Evolutionary conservation across 331 rosid genomes (phyloP).

Genomic region (Rhamnella rubrinervis): DNA sequence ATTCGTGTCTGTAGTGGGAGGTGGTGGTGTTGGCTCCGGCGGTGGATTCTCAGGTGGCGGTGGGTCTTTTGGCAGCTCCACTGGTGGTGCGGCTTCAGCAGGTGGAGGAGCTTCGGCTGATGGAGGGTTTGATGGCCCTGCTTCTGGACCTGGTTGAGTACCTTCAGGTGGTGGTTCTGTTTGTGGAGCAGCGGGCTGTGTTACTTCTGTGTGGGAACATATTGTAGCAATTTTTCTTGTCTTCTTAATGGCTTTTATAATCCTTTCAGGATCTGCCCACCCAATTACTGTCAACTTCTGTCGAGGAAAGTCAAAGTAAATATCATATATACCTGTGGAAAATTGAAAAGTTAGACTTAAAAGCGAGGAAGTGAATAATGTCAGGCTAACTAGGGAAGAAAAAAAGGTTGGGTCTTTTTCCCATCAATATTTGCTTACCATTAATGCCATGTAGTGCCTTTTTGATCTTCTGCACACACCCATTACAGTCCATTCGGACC

Average conservation of each 20-base stretch:
- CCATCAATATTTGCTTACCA: slow-evolving; percentile 42
- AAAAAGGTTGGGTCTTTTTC: background rate
- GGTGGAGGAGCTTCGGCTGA: slow-evolving; percentile 27
- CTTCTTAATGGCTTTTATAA: slow-evolving; percentile 78
- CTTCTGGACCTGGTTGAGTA: slow-evolving; percentile 29
- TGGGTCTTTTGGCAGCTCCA: slow-evolving; percentile 36
- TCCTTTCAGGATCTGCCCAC: slow-evolving; percentile 84
- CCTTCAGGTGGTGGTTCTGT: slow-evolving; percentile 29
- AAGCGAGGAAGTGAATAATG: background rate
- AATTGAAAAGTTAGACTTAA: background rate
- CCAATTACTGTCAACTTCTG: slow-evolving; percentile 78
- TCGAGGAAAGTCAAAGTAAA: slow-evolving; percentile 55
- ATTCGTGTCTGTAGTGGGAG: slow-evolving; percentile 24
- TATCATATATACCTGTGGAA: slow-evolving; percentile 74
- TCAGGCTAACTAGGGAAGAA: background rate
- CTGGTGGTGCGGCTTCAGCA: slow-evolving; percentile 9
- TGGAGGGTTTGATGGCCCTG: slow-evolving; percentile 25
- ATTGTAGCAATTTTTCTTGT: slow-evolving; percentile 78
- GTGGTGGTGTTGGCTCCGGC: slow-evolving; percentile 26
- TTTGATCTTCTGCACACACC: slow-evolving; percentile 90
- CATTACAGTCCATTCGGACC: slow-evolving; percentile 93
- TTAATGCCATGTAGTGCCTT: slow-evolving; percentile 65
- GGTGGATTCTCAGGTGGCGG: slow-evolving; percentile 27
- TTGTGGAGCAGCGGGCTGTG: slow-evolving; percentile 36
- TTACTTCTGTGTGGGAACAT: slow-evolving; percentile 56